Base-by-base conservation (phyloP, 75 land plant genomes). In the Azolla pinnata region DNA sequence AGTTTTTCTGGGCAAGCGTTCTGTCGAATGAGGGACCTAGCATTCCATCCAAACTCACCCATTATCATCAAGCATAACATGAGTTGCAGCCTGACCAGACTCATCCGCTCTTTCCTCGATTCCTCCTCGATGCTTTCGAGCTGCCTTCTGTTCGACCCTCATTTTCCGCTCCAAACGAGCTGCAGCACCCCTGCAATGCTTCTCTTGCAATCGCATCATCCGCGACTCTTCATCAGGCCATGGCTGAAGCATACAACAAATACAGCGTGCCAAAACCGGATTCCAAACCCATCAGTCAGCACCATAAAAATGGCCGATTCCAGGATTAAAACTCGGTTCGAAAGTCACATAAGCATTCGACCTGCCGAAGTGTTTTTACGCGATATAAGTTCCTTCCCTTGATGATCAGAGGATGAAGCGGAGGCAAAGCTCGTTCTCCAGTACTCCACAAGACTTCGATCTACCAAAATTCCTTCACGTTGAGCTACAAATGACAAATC, bases 391-490 rank as follows among this genome's bases (percentile, higher is more conserved):
- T 89, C 17, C 96, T 70, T 26, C 96, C 96, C 51, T 89, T 89
- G 35, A 89, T 86, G 17, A 78, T 84, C 29, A 89, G 76, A 0
- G 86, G 87, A 59, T 76, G 74, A 28, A 86, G 64, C 47, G 91
- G 71, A 56, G 77, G 77, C 33, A 83, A 65, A 28, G 96, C 74
- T 60, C 70, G 72, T 42, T 64, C 73, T 44, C 96, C 96, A 46
- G 62, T 78, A 67, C 91, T 83, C 91, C 96, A 89, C 16, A 86
- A 62, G 1, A 89, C 96, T 67, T 89, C 96, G 54, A 89, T 83
- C 96, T 89, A 58, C 10, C 45, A 44, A 56, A 10, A 44, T 8
- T 14, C 7, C 14, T 8, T 38, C 14, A 38, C 7, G 42, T 8
- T 8, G 42, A 38, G 14, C 42, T 38, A 8, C 42, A n/a, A n/a